phyloP scores from a whole-genome alignment of 371 early-diverging fungal genomes.

The Paraphysoderma sedebokerense region DNA sequence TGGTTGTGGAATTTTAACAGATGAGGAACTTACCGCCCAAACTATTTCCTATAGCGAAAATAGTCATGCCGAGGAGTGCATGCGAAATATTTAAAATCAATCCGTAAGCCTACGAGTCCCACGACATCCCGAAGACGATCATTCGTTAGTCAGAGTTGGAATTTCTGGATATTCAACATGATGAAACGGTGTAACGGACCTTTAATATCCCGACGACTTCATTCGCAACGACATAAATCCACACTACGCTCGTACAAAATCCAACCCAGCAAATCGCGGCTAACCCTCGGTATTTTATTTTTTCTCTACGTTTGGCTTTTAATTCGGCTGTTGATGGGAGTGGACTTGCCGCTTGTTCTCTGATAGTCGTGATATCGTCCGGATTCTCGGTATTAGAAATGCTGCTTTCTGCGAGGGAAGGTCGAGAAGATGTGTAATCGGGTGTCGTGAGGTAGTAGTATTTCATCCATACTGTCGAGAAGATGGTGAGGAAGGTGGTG shows the following conservation, averaged over 20 bases:
- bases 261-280: conserved; percentile 47
- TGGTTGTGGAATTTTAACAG: not conserved
- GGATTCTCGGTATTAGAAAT: no score
- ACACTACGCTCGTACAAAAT: conserved; percentile 45
- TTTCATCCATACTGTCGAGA: no score
- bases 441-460: no score
- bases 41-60: conserved; percentile 50
- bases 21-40: not conserved
- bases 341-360: no score
- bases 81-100: conserved; percentile 55
- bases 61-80: conserved; percentile 59
- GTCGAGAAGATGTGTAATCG: no score
- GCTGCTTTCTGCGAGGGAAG: no score
- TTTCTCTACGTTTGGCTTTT: no score
- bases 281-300: no score
- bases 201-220: conserved; percentile 67
- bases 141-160: no score
- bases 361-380: no score
- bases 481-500: no score
- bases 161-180: not conserved
- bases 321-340: no score
- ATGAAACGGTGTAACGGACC: conserved; percentile 4
- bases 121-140: not conserved
- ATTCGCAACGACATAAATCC: conserved; percentile 67
- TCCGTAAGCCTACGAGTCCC: conserved; percentile 33